These are phyloP conservation scores for Cercospora zeina DNA, from an alignment of 2,329 filamentous ascomycete species.

Conservation along the genomic window DNA sequence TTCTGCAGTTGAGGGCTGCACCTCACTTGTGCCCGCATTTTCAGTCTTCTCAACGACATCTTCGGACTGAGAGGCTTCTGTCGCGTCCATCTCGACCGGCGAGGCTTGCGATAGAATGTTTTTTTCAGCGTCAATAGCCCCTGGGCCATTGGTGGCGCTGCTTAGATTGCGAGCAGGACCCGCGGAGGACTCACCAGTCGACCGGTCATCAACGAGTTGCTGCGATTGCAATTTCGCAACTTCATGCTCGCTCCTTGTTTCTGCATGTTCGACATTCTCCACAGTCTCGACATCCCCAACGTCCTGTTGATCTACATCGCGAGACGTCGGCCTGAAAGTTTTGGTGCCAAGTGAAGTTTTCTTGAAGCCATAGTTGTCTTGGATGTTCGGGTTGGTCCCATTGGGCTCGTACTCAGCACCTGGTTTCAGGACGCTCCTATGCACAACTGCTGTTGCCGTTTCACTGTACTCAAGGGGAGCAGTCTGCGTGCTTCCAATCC, in stretches of 20 bases:
- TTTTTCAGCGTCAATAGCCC: not conserved
- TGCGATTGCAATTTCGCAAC: slow-evolving; percentile 2
- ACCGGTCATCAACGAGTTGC: slow-evolving; percentile 9
- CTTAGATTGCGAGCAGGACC: not conserved
- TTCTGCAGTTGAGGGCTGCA: not conserved
- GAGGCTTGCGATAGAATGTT: not conserved
- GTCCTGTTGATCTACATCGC: not conserved
- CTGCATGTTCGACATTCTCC: not conserved
- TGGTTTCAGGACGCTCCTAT: not conserved
- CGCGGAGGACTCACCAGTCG: not conserved
- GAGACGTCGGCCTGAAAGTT: slow-evolving; percentile 6
- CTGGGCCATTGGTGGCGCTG: not conserved
- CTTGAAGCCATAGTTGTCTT: not conserved
- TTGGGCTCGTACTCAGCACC: not conserved
- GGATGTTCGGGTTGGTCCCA: not conserved
- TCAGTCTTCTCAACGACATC: not conserved
- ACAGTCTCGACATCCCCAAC: not conserved
- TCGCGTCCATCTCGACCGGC: too few relatives aligned
- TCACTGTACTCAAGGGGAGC: slow-evolving; percentile 19
- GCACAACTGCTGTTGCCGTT: not conserved
- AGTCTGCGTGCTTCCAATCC: slow-evolving; percentile 15
- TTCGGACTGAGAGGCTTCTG: too few relatives aligned
- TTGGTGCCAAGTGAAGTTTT: not conserved
- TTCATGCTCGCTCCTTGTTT: not conserved
- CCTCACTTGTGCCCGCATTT: not conserved